Evolutionary conservation across 2,329 filamentous ascomycete species (phyloP), one percentile per base, ranked within the genome.

Genomic region (Orbilia blumenaviensis): DNA sequence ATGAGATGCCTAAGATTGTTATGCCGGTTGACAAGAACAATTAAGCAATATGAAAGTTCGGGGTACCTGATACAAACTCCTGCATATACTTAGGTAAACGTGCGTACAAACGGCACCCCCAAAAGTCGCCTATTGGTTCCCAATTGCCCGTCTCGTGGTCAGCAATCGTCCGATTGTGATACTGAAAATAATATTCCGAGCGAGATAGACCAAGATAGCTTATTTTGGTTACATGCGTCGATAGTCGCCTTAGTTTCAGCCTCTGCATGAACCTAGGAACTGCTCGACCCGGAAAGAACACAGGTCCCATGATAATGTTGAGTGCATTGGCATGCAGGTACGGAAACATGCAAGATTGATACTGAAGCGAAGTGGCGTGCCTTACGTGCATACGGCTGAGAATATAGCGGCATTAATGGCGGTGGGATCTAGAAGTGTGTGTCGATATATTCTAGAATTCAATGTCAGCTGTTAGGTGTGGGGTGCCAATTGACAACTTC

Each of bases 191-290:
- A 54, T 38, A 42, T 18, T 16, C 44, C 32, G 34, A 66, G 54
- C 46, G 42, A 54, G 54, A 50, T 62, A 66, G 62, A 67, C 44
- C 54, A 32, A 68, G 56, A 63, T 75, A 68, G 23, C 58, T 56
- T 18, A 56, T 36, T 56, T 38, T 32, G 32, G 29, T 38, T 56
- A 38, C 12, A 23, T 32, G n/a, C n/a, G n/a, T 54, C 18, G 8
- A 27, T 50, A 16, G 10, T 18, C 32, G 27, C 2, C 34, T 42
- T 38, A 14, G 34, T 25, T 66, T 64, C 44, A 41, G 29, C 21
- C 27, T 42, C 8, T 36, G 62, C 18, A 34, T 42, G n/a, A n/a
- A n/a, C n/a, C n/a, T n/a, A n/a, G 23, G 38, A 71, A 34, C 54
- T 71, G 12, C 52, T 62, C 38, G 23, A 62, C 18, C 21, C 18